Evolutionary conservation across 2,329 filamentous ascomycete genomes (phyloP).

Genomic region (Penicillium paneum): DNA sequence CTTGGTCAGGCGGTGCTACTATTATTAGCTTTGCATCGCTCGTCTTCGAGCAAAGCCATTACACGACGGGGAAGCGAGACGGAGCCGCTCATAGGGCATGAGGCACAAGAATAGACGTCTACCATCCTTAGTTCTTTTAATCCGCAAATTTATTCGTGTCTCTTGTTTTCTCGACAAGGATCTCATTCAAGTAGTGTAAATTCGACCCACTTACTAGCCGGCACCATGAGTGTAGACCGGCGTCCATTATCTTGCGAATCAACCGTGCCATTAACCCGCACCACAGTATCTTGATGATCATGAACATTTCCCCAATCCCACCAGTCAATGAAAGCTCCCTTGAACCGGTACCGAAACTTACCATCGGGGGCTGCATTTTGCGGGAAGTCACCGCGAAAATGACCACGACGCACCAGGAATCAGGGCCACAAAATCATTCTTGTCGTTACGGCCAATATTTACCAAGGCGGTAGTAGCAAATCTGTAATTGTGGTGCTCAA

Average conservation of each 20-base stretch:
- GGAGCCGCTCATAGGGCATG: too few species aligned
- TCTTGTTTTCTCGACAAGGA: not conserved
- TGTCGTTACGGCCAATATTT: not conserved
- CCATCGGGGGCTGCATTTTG: not conserved
- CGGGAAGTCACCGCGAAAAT: not conserved
- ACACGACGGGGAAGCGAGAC: too few species aligned
- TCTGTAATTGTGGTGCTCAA: not conserved
- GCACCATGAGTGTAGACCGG: not conserved
- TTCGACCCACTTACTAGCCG: not conserved
- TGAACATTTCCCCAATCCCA: slow-evolving; percentile 1
- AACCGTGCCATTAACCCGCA: not conserved
- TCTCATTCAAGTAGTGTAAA: not conserved
- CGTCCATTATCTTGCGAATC: not conserved
- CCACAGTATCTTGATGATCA: slow-evolving; percentile 3
- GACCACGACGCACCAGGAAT: not conserved
- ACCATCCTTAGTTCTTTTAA: too few species aligned
- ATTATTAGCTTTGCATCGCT: too few species aligned
- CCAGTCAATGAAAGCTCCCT: not conserved
- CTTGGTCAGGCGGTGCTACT: too few species aligned
- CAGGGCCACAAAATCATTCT: not conserved
- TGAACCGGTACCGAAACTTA: not conserved
- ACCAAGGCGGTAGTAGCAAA: not conserved
- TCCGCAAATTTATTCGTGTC: too few species aligned
- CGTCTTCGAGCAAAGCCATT: too few species aligned
- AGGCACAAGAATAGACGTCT: too few species aligned